Base-by-base conservation (phyloP, 116 monocot species). In the Papilionanthe hybrid region DNA sequence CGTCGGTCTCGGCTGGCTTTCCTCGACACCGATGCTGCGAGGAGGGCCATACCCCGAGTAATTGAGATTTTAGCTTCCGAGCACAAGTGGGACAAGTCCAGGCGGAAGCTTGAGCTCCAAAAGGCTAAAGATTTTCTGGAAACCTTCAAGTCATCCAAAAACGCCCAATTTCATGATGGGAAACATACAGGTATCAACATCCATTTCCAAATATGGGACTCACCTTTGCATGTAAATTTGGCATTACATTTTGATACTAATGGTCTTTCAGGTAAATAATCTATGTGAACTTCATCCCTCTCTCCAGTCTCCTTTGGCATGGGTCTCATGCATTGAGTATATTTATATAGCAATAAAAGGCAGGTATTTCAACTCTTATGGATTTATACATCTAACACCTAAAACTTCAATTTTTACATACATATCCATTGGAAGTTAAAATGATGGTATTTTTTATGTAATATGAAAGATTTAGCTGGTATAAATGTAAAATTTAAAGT, bases 111-210 rank as follows among this genome's bases (percentile, higher is more conserved):
- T 7, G 98, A 98, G 79, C n/a, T 93, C 69, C 86, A 93, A 66
- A 86, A 86, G 72, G 90, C 85, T 12, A 91, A 82, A 79, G 85
- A 91, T 23, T 98, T 98, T 80, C 55, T 98, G 32, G 94, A 93
- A 90, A 98, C 98, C 71, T 98, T 93, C 82, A 98, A 93, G 79
- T 94, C 94, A 23, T 92, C 98, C 11, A 94, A 91, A 82, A 98
- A 98, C 82, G 94, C 94, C 42, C 98, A 91, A 42, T 94, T 98
- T 58, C 79, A 84, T 80, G 94, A 94, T 76, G 92, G 92, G 9
- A 94, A 90, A 76, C 94, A 90, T 76, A 86, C 81, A 60, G 86
- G 93, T 86, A 80, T 55, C 29, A 49, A 27, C 47, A 75, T 27
- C 23, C 1, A 69, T 12, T 69, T 69, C 32, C 32, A 69, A 60